A percentile compares a stretch with the other conserved stretches of the same genome.
phyloP scores from a whole-genome alignment of 495 filamentous ascomycete species.

The Xylaria bambusicola region DNA sequence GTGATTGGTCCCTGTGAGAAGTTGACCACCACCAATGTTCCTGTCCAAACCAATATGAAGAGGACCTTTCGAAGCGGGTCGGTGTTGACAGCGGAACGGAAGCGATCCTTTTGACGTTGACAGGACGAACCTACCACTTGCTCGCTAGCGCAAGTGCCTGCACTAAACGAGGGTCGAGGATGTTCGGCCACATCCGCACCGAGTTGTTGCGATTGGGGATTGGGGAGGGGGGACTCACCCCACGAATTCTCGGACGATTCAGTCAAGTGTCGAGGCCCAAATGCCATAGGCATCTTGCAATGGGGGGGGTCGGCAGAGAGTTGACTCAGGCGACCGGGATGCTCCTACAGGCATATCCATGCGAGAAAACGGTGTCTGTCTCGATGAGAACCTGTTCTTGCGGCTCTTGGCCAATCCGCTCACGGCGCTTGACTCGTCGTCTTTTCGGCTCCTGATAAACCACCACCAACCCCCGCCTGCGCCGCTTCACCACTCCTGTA shows the following conservation, averaged over 20 bases:
- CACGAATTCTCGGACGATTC: neutral
- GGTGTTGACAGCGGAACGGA: constrained; percentile 9
- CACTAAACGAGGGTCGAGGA: neutral
- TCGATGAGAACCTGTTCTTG: neutral
- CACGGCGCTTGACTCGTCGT: constrained; percentile 10
- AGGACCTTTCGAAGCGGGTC: neutral
- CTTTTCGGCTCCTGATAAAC: constrained; percentile 5
- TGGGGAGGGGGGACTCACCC: no score
- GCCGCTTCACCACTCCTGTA: neutral
- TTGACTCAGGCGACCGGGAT: constrained; percentile 7
- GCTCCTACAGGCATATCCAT: constrained; percentile 5
- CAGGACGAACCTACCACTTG: no score
- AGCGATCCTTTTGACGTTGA: neutral
- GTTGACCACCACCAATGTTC: neutral
- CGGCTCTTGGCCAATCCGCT: constrained; percentile 11
- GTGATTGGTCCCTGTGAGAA: neutral
- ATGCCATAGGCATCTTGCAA: neutral
- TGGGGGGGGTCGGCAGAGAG: neutral
- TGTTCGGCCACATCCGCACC: constrained; percentile 7
- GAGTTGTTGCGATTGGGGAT: neutral
- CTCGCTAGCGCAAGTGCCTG: neutral
- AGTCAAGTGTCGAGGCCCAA: neutral
- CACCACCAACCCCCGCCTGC: no score
- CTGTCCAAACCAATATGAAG: constrained; percentile 10
- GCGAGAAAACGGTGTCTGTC: neutral